phyloP scores from a whole-genome alignment of 176 grass and related monocot species.

The Carex pumila region DNA sequence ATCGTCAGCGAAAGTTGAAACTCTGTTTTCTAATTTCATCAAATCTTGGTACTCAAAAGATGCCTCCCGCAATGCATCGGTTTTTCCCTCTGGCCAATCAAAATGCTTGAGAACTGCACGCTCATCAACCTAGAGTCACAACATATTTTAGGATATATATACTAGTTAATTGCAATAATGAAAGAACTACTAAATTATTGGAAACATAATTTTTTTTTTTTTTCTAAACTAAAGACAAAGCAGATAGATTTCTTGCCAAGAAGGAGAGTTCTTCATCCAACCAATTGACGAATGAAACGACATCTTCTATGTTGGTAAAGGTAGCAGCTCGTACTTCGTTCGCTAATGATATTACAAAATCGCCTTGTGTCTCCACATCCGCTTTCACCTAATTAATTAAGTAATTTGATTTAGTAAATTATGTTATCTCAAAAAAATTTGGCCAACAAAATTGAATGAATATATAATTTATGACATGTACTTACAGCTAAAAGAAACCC shows the following conservation, averaged over 20 bases:
- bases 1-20: slow-evolving; percentile 58
- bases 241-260: slow-evolving; percentile 44
- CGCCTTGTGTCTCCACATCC: slow-evolving; percentile 90
- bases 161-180: background rate
- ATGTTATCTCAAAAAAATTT: background rate
- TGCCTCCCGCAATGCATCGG: slow-evolving; percentile 78
- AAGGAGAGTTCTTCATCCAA: slow-evolving; percentile 94
- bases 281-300: slow-evolving; percentile 81
- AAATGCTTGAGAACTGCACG: slow-evolving; percentile 93
- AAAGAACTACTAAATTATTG: background rate
- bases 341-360: slow-evolving; percentile 65
- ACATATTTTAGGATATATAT: background rate
- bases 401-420: background rate
- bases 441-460: background rate
- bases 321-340: slow-evolving; percentile 27
- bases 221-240: background rate
- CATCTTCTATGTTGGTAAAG: slow-evolving; percentile 55
- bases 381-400: slow-evolving; percentile 69
- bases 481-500: slow-evolving; percentile 91
- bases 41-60: slow-evolving; percentile 77
- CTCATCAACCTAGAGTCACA: slow-evolving; percentile 63
- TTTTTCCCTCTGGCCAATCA: slow-evolving; percentile 93
- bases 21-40: slow-evolving; percentile 57
- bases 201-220: background rate
- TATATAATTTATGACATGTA: slow-evolving; percentile 5